Evolutionary conservation across 2,329 filamentous ascomycete species (phyloP).

Genomic region (Hypoxylon sp.): DNA sequence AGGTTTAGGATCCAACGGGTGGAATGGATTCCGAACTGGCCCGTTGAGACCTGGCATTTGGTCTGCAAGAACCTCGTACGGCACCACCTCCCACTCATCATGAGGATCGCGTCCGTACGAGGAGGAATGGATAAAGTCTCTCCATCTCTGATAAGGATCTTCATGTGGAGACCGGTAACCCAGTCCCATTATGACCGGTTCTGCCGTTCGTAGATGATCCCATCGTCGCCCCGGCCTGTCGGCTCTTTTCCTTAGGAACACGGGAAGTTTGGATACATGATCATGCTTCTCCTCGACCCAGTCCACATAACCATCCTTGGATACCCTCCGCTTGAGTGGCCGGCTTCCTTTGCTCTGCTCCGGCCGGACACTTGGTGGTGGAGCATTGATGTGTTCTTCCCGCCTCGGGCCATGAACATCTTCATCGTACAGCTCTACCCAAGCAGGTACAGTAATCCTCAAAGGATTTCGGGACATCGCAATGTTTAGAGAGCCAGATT

Average conservation of each 20-base stretch:
- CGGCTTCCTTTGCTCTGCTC: slow-evolving; percentile 48
- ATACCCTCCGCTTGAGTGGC: slow-evolving; percentile 51
- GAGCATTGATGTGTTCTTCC: slow-evolving; percentile 39
- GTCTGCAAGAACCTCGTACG: slow-evolving; percentile 56
- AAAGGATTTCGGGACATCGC: slow-evolving; percentile 50
- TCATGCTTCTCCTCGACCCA: slow-evolving; percentile 54
- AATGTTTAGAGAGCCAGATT: slow-evolving; percentile 23
- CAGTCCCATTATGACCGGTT: slow-evolving; percentile 69
- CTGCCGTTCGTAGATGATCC: slow-evolving; percentile 70
- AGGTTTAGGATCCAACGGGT: slow-evolving; percentile 55
- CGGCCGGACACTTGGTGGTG: slow-evolving; percentile 45
- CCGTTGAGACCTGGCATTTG: slow-evolving; percentile 57
- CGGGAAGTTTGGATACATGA: slow-evolving; percentile 57
- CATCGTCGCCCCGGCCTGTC: slow-evolving; percentile 66
- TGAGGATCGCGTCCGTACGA: slow-evolving; percentile 62
- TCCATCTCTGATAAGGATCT: slow-evolving; percentile 63
- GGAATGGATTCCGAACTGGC: slow-evolving; percentile 56
- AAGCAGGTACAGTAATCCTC: slow-evolving; percentile 51
- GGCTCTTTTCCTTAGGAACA: slow-evolving; percentile 62
- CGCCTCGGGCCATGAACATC: slow-evolving; percentile 45
- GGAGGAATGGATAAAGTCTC: slow-evolving; percentile 67
- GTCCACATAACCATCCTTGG: slow-evolving; percentile 53
- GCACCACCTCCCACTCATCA: slow-evolving; percentile 64
- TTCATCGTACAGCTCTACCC: slow-evolving; percentile 52
- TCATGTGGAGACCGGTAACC: slow-evolving; percentile 59